Conservation (phyloP, 805 yeast species). For the Martiniozyma abietophila region DNA sequence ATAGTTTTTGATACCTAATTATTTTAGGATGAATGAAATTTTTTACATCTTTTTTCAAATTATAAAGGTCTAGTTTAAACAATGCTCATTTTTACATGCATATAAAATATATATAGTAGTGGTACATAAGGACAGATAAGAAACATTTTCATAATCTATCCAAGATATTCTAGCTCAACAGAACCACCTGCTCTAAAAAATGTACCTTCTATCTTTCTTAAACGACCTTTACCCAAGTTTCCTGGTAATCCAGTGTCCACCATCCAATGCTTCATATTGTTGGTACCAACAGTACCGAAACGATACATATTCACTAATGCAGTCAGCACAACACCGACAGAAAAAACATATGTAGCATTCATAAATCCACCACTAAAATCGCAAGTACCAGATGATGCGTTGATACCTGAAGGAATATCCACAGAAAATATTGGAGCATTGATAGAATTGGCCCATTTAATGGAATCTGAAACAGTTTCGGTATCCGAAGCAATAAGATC, state of each 20-base stretch:
- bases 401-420: constrained; percentile 77
- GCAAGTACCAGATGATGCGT: constrained; percentile 65
- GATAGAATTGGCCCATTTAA: constrained; percentile 58
- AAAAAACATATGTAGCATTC: constrained; percentile 46
- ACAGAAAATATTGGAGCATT: constrained; percentile 47
- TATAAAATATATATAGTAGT: too few species aligned
- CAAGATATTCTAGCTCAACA: constrained; percentile 1
- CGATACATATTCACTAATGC: constrained; percentile 54
- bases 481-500: constrained; percentile 44
- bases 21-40: too few species aligned
- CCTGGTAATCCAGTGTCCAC: constrained; percentile 67
- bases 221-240: constrained; percentile 34
- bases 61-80: too few species aligned
- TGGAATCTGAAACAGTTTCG: constrained; percentile 32
- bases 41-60: too few species aligned
- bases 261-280: constrained; percentile 47
- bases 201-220: constrained; percentile 39
- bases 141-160: too few species aligned
- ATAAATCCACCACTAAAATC: constrained; percentile 18
- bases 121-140: too few species aligned
- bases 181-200: constrained; percentile 1
- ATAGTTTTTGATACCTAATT: too few species aligned
- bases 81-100: too few species aligned
- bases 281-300: constrained; percentile 38
- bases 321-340: constrained; percentile 65